These are phyloP conservation scores for Ajuga chamaepitys DNA, from an alignment of 257 asterid genomes.

Conservation along the genomic window DNA sequence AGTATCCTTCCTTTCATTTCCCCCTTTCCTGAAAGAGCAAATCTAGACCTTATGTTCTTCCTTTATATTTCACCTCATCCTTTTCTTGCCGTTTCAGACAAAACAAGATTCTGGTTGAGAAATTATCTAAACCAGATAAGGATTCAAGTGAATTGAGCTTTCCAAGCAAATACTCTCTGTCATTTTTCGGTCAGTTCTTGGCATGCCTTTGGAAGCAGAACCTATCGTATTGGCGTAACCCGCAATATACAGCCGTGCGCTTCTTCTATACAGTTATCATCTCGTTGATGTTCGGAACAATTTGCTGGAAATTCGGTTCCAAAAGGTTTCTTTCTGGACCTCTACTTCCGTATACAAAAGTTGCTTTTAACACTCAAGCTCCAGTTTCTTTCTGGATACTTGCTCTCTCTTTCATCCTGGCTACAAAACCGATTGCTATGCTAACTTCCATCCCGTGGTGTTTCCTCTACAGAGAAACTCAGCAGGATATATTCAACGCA, in stretches of 20 bases:
- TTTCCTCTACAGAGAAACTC: constrained; percentile 40
- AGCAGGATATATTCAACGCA: constrained; percentile 82
- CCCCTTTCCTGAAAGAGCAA: background rate
- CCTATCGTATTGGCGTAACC: constrained; percentile 86
- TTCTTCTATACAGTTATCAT: constrained; percentile 73
- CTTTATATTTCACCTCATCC: background rate
- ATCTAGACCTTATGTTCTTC: background rate
- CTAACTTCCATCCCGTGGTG: background rate
- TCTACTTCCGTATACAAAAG: background rate
- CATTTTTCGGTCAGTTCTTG: constrained; percentile 60
- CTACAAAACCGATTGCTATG: too few relatives aligned
- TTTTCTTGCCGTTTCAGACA: constrained; percentile 35
- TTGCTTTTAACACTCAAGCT: background rate
- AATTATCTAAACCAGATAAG: constrained; percentile 55
- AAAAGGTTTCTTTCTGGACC: constrained; percentile 43
- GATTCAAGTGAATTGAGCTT: constrained; percentile 52
- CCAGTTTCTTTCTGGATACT: background rate
- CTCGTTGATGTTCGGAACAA: constrained; percentile 82
- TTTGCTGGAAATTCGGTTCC: constrained; percentile 88
- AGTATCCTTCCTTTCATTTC: background rate
- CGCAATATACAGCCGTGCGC: constrained; percentile 81
- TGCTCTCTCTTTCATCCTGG: background rate
- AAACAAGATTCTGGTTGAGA: constrained; percentile 60
- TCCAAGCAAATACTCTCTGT: constrained; percentile 64
- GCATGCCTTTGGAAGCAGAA: constrained; percentile 97